Base-by-base conservation (phyloP, 2,329 filamentous ascomycete genomes). In the Torrubiellomyces zombiae region DNA sequence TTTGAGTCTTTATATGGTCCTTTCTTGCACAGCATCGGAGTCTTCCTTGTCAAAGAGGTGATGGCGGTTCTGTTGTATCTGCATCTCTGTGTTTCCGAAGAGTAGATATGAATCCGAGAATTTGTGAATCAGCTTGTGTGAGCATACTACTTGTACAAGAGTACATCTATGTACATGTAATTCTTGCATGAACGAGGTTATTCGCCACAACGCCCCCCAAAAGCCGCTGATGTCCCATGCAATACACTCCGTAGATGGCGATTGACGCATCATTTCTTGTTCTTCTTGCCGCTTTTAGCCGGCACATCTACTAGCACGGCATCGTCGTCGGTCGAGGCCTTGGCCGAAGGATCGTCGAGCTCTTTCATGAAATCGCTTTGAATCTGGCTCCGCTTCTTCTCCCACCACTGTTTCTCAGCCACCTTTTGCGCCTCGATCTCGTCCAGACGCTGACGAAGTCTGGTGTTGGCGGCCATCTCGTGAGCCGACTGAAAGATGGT, bases 401-500 rank as follows among this genome's bases (percentile, higher is more conserved):
- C 80, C 89, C 89, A 98, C 82, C 83, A 93, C 43, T 75, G 65
- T 55, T 78, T 80, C 55, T 95, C 89, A 20, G 70, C 58, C 7
- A 67, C 62, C 2, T 72, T 59, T 42, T 80, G 75, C 15, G 60
- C 56, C 40, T 85, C 73, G 30, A 93, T 71, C 33, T 83, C 76
- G 23, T 74, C 67, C 12, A 93, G 63, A 24, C 75, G 68, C 36
- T 75, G 63, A 37, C 82, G 78, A 43, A 93, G 66, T 23, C 73
- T 56, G 20, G 69, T 67, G 55, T 94, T 94, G 44, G 82, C 76
- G 30, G 78, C 73, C 53, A 98, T 94, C 53, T 98, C 89, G 53
- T 92, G 92, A 28, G 89, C 89, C 22, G 80, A 85, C 53, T 98
- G 89, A 67, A 98, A 98, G 49, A 98, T 95, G 28, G 69, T 72